These are phyloP conservation scores for Neodidymelliopsis sp. DNA, from an alignment of 2,329 filamentous ascomycete genomes.

Conservation along the genomic window DNA sequence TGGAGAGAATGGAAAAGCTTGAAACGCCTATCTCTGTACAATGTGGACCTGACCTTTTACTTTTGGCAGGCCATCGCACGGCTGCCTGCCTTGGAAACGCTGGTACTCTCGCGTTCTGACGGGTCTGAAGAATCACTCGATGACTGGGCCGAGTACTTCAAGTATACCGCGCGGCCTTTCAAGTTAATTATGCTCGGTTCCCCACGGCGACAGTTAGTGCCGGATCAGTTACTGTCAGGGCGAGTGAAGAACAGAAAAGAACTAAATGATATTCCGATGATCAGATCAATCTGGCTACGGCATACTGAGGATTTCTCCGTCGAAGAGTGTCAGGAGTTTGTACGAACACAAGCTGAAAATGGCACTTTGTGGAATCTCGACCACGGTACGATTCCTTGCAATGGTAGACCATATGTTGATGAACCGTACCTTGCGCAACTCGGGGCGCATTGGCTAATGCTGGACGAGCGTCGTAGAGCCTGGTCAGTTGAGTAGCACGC, in stretches of 20 bases:
- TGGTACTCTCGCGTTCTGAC: conserved; percentile 54
- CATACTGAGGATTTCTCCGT: conserved; percentile 51
- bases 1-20: conserved; percentile 57
- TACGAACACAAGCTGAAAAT: conserved; percentile 51
- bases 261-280: conserved; percentile 45
- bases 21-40: conserved; percentile 55
- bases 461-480: conserved; percentile 16
- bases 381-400: conserved; percentile 15
- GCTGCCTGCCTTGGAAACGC: conserved; percentile 49
- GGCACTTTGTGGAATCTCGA: conserved; percentile 43
- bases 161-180: conserved; percentile 21
- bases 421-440: conserved; percentile 16
- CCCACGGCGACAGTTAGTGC: conserved; percentile 22
- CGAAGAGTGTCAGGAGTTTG: conserved; percentile 53
- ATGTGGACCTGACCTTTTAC: conserved; percentile 47
- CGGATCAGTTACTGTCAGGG: conserved; percentile 25
- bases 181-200: conserved; percentile 34
- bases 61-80: conserved; percentile 43
- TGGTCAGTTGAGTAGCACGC: conserved; percentile 15
- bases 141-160: conserved; percentile 55
- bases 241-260: conserved; percentile 36
- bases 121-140: conserved; percentile 28
- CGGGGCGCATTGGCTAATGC: conserved; percentile 14
- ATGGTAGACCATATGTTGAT: conserved; percentile 14
- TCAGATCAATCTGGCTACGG: conserved; percentile 51